Evolutionary conservation across 192 early-diverging fungal genomes (phyloP), one percentile per base, ranked within the genome.

Genomic region (Geranomyces michiganensis): DNA sequence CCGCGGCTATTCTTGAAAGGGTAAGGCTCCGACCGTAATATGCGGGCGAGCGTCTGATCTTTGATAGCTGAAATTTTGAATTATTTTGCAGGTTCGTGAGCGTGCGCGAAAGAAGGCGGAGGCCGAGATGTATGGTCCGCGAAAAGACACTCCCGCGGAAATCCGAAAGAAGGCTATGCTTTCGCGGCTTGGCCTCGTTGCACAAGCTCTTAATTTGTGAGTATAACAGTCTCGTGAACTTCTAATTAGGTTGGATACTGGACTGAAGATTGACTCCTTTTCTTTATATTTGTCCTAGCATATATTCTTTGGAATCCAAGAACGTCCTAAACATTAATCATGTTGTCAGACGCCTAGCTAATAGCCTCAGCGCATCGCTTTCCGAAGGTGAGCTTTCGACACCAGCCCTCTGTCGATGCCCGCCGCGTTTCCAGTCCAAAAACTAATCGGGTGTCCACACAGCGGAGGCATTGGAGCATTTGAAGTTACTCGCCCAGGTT

Each of bases 101-200:
- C 69, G 67, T 17, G 78, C 76, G 65, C 56, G 64, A 0, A 67
- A 72, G 62, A 62, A 41, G 48, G 44, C 55, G 10, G 78, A 75
- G 46, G 24, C 19, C 1, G 58, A 55, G 17, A 61, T 76, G 70
- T 62, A 56, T 41, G 26, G 24, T 9, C 58, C 58, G 15, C 56
- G 41, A 22, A 75, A 79, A 26, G 46, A 44, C 31, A 51, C 73
- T 30, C 59, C 78, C 13, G 56, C 55, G 4, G 70, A 75, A 33
- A 63, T 79, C 9, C 65, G 66, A 19, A n/a, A 46, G 27, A 44
- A 63, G 21, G 78, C 78, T 46, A 76, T 76, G 78, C 49, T 79
- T 10, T 69, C 71, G 33, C 31, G 74, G 55, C 60, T 79, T 29
- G 48, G 56, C 8, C 65, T 72, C 53, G 26, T 76, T 17, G 74